These are phyloP conservation scores for Nemania sp. DNA, from an alignment of 2,329 filamentous ascomycete species.

Conservation along the genomic window DNA sequence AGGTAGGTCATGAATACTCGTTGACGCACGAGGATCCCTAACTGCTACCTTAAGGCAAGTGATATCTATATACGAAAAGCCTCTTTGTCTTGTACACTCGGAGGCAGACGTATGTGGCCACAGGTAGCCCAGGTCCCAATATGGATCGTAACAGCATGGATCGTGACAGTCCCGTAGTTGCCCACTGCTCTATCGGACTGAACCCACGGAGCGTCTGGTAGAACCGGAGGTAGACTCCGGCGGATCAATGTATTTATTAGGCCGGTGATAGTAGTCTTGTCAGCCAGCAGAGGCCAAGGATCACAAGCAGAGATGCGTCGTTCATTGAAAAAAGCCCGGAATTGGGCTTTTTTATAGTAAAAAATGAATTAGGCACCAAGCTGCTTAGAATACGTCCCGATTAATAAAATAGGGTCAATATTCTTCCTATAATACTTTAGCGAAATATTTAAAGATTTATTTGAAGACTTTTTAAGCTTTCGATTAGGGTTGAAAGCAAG, in stretches of 20 bases:
- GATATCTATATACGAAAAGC: too few species aligned
- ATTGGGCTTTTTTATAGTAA: conserved; percentile 42
- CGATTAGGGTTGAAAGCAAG: too few species aligned
- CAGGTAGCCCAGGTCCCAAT: too few species aligned
- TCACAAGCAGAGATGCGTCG: conserved; percentile 19
- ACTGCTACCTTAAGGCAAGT: too few species aligned
- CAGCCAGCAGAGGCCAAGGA: conserved; percentile 37
- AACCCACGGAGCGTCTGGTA: conserved; percentile 22
- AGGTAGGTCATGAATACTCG: too few species aligned
- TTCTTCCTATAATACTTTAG: conserved; percentile 36
- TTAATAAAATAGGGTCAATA: conserved; percentile 26
- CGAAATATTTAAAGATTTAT: conserved; percentile 4
- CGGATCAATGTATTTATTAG: conserved; percentile 40
- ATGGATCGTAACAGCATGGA: too few species aligned
- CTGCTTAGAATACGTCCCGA: conserved; percentile 35
- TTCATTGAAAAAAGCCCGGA: conserved; percentile 39
- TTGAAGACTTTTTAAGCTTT: too few species aligned
- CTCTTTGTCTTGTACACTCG: too few species aligned
- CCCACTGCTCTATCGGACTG: conserved; percentile 29
- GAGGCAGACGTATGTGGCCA: too few species aligned
- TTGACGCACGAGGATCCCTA: too few species aligned
- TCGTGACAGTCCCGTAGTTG: conserved; percentile 46
- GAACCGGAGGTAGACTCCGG: conserved; percentile 31
- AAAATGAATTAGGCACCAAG: conserved; percentile 38
- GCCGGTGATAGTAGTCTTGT: conserved; percentile 42